Percentiles rank a stretch among this genome's conserved stretches.
Evolutionary conservation across 169 alveolate species (phyloP).

Genomic region (Plasmodium ovale): DNA sequence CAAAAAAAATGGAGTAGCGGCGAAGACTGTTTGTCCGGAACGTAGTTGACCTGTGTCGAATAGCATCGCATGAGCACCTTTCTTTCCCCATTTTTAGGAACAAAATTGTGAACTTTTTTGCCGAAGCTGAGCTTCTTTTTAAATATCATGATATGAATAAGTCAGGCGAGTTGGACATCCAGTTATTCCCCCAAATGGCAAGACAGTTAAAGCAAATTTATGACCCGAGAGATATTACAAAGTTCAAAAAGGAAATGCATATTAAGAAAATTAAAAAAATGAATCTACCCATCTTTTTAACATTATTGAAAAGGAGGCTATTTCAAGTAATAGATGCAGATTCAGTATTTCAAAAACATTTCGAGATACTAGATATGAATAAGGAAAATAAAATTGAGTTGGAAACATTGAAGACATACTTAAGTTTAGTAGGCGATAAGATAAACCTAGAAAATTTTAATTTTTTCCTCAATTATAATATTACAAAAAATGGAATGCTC

Average conservation of each 20-base stretch:
- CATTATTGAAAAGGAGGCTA: slow-evolving; percentile 44
- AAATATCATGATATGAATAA: slow-evolving; percentile 22
- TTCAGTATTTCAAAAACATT: slow-evolving; percentile 20
- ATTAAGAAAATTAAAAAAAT: slow-evolving; percentile 29
- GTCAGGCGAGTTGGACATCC: slow-evolving; percentile 35
- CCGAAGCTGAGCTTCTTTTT: slow-evolving; percentile 39
- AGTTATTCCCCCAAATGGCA: slow-evolving; percentile 56
- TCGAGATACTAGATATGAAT: slow-evolving; percentile 39
- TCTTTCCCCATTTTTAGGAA: slow-evolving; percentile 12
- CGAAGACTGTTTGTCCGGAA: too few species aligned
- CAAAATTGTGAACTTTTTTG: slow-evolving; percentile 41
- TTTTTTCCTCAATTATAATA: slow-evolving; percentile 12
- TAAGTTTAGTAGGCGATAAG: slow-evolving; percentile 46
- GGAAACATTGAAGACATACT: slow-evolving; percentile 9
- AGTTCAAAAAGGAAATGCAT: slow-evolving; percentile 57
- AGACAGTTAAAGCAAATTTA: slow-evolving; percentile 60
- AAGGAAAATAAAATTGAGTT: slow-evolving; percentile 24
- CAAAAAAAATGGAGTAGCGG: too few species aligned
- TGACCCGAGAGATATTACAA: slow-evolving; percentile 16
- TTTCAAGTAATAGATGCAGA: slow-evolving; percentile 19
- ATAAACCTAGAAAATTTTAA: slow-evolving; percentile 40
- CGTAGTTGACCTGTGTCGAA: too few species aligned
- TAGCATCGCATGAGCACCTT: too few species aligned
- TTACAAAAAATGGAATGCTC: background rate
- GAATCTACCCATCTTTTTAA: slow-evolving; percentile 52